Conservation (phyloP, 2,329 filamentous ascomycete genomes). For the Diaporthe aspalathi region DNA sequence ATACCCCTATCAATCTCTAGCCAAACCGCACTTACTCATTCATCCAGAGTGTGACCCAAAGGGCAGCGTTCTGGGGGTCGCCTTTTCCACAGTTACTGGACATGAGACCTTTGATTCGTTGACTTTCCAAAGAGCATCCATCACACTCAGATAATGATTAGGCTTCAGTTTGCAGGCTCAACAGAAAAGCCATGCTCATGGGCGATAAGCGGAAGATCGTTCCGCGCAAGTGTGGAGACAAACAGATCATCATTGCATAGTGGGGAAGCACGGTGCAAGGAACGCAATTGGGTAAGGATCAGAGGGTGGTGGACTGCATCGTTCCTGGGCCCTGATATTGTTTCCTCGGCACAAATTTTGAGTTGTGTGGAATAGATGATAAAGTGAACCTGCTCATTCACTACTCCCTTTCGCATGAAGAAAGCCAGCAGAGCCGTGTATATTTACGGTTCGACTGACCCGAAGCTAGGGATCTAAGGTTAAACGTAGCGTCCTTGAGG, state of each 20-base stretch:
- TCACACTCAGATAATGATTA: too few relatives aligned
- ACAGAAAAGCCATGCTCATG: background rate
- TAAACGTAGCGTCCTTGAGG: background rate
- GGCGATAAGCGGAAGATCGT: background rate
- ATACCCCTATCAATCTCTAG: conserved; percentile 27
- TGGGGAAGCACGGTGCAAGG: conserved; percentile 15
- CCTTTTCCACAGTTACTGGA: background rate
- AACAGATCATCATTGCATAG: conserved; percentile 9
- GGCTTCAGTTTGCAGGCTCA: too few relatives aligned
- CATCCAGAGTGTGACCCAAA: background rate
- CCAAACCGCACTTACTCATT: background rate
- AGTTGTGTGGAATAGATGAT: conserved; percentile 6
- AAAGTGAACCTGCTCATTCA: background rate
- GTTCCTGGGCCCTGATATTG: background rate
- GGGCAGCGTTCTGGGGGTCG: background rate
- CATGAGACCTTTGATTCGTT: rapidly evolving
- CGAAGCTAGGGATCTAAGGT: background rate
- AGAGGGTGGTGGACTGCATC: background rate
- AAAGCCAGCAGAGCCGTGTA: too few relatives aligned
- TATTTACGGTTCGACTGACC: background rate
- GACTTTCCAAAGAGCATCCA: background rate
- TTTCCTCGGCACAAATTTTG: conserved; percentile 4
- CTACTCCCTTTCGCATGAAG: background rate
- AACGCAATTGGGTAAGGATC: conserved; percentile 5
- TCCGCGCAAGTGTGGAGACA: background rate